Conservation (phyloP, 2,329 filamentous ascomycete species). For the Microsporum ferrugineum region DNA sequence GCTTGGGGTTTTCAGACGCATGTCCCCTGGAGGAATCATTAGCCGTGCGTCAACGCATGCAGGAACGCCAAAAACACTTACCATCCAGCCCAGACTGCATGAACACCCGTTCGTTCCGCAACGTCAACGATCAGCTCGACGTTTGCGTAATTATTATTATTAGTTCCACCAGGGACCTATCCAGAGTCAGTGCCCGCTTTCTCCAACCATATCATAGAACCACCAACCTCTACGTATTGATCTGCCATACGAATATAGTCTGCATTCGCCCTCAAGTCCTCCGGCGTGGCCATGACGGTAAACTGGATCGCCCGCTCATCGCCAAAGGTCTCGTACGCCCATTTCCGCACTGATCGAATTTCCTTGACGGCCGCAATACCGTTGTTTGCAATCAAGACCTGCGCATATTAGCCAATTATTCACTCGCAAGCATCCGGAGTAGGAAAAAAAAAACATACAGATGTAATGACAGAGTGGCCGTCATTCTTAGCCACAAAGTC, state of each 20-base stretch:
- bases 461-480: constrained; percentile 96
- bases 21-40: constrained; percentile 57
- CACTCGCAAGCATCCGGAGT: not conserved
- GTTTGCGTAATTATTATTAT: constrained; percentile 99
- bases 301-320: constrained; percentile 98
- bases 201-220: not conserved
- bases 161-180: constrained; percentile 86
- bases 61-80: constrained; percentile 37
- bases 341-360: constrained; percentile 98
- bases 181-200: not conserved
- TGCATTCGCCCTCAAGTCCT: constrained; percentile 93
- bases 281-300: constrained; percentile 98
- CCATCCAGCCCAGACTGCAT: constrained; percentile 99
- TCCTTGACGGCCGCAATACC: constrained; percentile 99
- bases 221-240: constrained; percentile 77
- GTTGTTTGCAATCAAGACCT: constrained; percentile 99
- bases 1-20: constrained; percentile 94
- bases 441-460: constrained; percentile 49
- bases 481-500: constrained; percentile 85
- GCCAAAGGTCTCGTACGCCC: constrained; percentile 98
- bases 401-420: constrained; percentile 10
- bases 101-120: constrained; percentile 95
- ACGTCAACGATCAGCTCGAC: constrained; percentile 98
- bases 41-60: constrained; percentile 7
- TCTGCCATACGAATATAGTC: constrained; percentile 99